Conservation (phyloP, 2,329 filamentous ascomycete genomes). For the Talaromyces islandicus region DNA sequence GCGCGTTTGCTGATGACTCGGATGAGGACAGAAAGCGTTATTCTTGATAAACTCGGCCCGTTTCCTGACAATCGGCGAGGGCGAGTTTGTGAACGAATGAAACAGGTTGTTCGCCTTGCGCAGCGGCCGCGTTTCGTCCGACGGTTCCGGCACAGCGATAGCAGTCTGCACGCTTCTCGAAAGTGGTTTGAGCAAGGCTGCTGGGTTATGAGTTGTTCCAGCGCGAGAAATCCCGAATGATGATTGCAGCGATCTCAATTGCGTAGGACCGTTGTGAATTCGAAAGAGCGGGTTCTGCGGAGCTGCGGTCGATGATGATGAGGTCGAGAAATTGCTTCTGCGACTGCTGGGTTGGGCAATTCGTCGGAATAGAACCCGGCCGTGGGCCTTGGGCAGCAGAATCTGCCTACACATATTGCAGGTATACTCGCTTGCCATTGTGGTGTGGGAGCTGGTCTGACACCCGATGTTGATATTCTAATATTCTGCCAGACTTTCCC, state of each 20-base stretch:
- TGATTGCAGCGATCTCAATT: not conserved
- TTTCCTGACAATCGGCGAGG: conserved; percentile 77
- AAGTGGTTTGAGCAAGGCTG: conserved; percentile 15
- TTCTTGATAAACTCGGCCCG: conserved; percentile 88
- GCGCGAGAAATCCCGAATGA: not conserved
- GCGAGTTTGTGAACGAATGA: conserved; percentile 84
- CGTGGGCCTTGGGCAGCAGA: conserved; percentile 24
- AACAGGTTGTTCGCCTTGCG: conserved; percentile 78
- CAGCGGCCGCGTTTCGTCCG: conserved; percentile 30
- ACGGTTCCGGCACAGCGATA: conserved; percentile 14
- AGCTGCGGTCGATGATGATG: not conserved
- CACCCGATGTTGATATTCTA: not conserved
- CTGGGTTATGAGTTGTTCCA: conserved; percentile 18
- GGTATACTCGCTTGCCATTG: conserved; percentile 35
- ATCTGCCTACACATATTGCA: conserved; percentile 35
- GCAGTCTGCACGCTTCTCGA: conserved; percentile 21
- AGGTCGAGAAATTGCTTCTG: conserved; percentile 16
- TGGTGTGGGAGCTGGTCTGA: not conserved
- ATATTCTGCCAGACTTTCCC: not conserved
- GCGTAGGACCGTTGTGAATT: not conserved
- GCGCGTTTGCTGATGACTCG: conserved; percentile 72
- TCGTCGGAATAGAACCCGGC: conserved; percentile 19
- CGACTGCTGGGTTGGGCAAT: conserved; percentile 18
- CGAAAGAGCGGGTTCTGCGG: conserved; percentile 5
- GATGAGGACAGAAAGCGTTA: conserved; percentile 90